Base-by-base conservation (phyloP, 1,284 basidiomycete genomes). In the Mycena citricolor region DNA sequence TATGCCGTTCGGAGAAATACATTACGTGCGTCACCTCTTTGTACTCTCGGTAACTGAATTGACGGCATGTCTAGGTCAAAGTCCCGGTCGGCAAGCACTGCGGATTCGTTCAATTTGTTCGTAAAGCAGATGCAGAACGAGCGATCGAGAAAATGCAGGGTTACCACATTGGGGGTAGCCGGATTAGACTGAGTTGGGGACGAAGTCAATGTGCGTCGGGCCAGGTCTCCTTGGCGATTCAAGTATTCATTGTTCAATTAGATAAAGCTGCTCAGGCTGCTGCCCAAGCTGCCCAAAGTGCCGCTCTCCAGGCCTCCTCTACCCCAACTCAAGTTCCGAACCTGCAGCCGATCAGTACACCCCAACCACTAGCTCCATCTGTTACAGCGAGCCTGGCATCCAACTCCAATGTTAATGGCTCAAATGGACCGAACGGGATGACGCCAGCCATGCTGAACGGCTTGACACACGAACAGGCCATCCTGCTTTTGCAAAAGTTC, bases 141-240 rank as follows among this genome's bases (percentile, higher is more conserved):
- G 93, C 94, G 3, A 97, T 97, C 54, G 88, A 93, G 65, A 89
- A 90, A 65, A 94, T 97, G 92, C 93, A 97, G 68, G 92, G 91
- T 17, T 97, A 94, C 63, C 90, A 90, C 5, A 86, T 97, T 54
- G 90, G 90, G 33, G 91, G 91, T 11, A 92, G 90, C 51, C 77
- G 90, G 54, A 93, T 97, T 56, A 77, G 93, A 30, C 67, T 97
- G 45, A 93, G 90, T 59, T 97, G 93, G 93, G 93, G 94, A 22
- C 76, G 93, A 32, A 90, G 86, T 64, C 90, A 92, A 77, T 89
- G 89, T 91, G 58, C 52, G 84, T 69, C 10, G 25, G 28, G 46
- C 5, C 41, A 28, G 8, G 38, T 17, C 19, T 39, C 22, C 21
- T 36, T 24, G 14, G 20, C 24, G 16, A 5, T 10, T 30, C 42